Conservation (phyloP, 2,329 filamentous ascomycete species). For the Aspergillus thermomutatus region DNA sequence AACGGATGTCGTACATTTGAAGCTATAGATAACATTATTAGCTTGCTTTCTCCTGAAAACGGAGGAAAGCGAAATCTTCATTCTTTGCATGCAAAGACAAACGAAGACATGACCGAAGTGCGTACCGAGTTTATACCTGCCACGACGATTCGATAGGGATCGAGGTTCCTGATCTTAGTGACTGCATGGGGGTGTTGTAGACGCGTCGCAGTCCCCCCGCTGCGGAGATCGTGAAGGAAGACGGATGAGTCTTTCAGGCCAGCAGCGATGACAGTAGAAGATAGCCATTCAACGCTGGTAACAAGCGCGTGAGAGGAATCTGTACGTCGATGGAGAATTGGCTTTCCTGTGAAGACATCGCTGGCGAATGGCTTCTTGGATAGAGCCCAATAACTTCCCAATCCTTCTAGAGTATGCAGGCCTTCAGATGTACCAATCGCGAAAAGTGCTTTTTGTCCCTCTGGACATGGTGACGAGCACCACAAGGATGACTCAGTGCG, state of each 20-base stretch:
- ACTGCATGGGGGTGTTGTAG: constrained; percentile 35
- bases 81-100: neutral
- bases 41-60: neutral
- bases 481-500: constrained; percentile 29
- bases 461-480: constrained; percentile 36
- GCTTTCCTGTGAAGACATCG: constrained; percentile 11
- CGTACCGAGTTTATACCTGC: constrained; percentile 32
- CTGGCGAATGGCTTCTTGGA: constrained; percentile 25
- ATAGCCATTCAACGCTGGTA: constrained; percentile 38
- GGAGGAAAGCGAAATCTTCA: neutral
- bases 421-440: constrained; percentile 38
- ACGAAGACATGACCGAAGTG: neutral
- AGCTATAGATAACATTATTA: constrained; percentile 22
- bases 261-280: constrained; percentile 31
- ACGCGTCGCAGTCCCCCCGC: constrained; percentile 27
- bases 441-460: constrained; percentile 27
- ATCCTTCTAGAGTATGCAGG: constrained; percentile 30
- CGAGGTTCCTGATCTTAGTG: constrained; percentile 33
- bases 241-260: constrained; percentile 34
- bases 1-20: constrained; percentile 43
- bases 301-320: constrained; percentile 29
- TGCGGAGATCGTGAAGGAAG: constrained; percentile 36
- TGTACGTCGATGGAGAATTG: constrained; percentile 13
- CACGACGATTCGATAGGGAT: constrained; percentile 34
- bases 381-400: constrained; percentile 27